These are phyloP conservation scores for Mucor ambiguus DNA, from an alignment of 371 early-diverging fungal species.

Conservation along the genomic window DNA sequence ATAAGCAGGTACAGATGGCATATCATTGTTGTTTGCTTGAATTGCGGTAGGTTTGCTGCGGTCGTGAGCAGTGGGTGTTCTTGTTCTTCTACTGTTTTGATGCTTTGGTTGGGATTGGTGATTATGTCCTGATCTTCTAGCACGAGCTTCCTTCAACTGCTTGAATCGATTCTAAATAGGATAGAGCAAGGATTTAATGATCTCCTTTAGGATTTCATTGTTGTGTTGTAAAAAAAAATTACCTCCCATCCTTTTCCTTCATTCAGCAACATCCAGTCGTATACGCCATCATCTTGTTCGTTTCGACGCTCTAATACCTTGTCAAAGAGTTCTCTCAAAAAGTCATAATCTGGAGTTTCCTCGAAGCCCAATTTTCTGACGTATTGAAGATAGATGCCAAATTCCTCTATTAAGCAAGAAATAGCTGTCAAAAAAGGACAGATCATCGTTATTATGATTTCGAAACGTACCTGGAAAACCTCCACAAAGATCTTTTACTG, in stretches of 20 bases:
- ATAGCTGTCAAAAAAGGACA: not conserved
- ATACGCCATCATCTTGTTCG: constrained; percentile 85
- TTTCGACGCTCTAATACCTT: constrained; percentile 72
- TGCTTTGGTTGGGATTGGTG: constrained; percentile 20
- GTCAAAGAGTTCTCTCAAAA: constrained; percentile 84
- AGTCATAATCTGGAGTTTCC: constrained; percentile 95
- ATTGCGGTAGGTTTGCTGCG: not conserved
- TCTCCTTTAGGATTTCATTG: not conserved
- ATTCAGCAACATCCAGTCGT: constrained; percentile 90
- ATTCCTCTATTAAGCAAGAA: constrained; percentile 69
- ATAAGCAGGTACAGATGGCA: constrained; percentile 25
- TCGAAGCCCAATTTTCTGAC: constrained; percentile 93
- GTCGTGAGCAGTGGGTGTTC: constrained; percentile 5
- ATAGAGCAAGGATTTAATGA: not conserved
- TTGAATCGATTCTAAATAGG: constrained; percentile 24
- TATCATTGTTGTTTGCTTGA: constrained; percentile 2
- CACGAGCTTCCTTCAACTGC: constrained; percentile 28
- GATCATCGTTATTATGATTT: not conserved
- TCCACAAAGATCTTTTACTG: constrained; percentile 82
- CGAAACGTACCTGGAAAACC: constrained; percentile 67
- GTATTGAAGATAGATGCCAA: constrained; percentile 90
- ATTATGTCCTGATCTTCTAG: constrained; percentile 26
- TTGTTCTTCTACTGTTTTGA: constrained; percentile 15
- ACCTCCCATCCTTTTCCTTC: constrained; percentile 70
- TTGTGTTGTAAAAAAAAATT: constrained; percentile 5